These are phyloP conservation scores for Starmerella lactis-condensi DNA, from an alignment of 805 yeast species.

Conservation along the genomic window DNA sequence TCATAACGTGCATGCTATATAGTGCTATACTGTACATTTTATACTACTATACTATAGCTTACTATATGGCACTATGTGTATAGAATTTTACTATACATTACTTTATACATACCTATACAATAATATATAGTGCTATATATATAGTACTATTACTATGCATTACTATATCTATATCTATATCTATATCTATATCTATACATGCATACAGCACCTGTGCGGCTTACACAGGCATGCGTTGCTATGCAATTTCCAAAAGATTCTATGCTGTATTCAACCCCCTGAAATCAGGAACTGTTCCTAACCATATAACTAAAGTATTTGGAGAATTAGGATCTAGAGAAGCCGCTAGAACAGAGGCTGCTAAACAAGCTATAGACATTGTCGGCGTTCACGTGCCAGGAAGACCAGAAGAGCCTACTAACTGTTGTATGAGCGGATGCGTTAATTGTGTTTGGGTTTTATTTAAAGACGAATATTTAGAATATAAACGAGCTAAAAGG, in stretches of 20 bases:
- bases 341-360: slow-evolving; percentile 19
- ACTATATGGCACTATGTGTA: too few relatives aligned
- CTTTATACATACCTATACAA: too few relatives aligned
- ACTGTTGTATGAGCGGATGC: slow-evolving; percentile 96
- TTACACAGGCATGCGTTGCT: too few relatives aligned
- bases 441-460: slow-evolving; percentile 93
- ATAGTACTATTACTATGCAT: too few relatives aligned
- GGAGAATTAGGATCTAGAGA: slow-evolving; percentile 23
- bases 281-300: slow-evolving; percentile 12
- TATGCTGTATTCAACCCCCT: too few relatives aligned
- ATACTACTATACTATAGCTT: too few relatives aligned
- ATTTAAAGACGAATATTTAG: slow-evolving; percentile 68
- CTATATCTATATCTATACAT: too few relatives aligned
- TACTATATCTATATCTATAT: too few relatives aligned
- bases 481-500: slow-evolving; percentile 60
- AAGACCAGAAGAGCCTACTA: slow-evolving; percentile 79
- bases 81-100: too few relatives aligned
- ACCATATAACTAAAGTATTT: slow-evolving; percentile 19
- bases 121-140: too few relatives aligned
- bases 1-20: background rate
- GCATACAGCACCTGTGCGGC: too few relatives aligned
- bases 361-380: slow-evolving; percentile 22
- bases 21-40: background rate
- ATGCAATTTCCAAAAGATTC: too few relatives aligned
- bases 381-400: slow-evolving; percentile 65